Evolutionary conservation across 768 basidiomycete species (phyloP).

Genomic region (Cantharellus anzutake): DNA sequence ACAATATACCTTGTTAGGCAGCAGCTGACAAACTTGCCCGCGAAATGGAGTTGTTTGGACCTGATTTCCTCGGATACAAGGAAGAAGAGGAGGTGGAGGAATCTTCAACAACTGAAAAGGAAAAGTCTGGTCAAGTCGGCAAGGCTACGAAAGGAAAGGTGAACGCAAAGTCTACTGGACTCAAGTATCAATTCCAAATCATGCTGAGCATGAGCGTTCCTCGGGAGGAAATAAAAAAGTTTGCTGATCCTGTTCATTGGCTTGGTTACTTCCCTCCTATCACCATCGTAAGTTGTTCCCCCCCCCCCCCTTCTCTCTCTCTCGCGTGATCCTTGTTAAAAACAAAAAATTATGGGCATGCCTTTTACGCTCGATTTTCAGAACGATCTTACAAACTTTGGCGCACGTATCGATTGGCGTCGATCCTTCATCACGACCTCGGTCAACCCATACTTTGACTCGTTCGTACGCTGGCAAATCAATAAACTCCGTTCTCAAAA

Average conservation of each 20-base stretch:
- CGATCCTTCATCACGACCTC: constrained; percentile 87
- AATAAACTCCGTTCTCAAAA: constrained; percentile 74
- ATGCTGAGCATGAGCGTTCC: constrained; percentile 89
- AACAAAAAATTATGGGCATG: too few species aligned
- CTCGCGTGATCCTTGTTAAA: neutral
- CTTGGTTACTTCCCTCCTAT: constrained; percentile 90
- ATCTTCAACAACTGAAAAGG: constrained; percentile 15
- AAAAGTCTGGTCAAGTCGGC: constrained; percentile 20
- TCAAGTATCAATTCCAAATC: constrained; percentile 97
- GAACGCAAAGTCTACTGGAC: constrained; percentile 78
- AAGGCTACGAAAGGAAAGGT: constrained; percentile 96
- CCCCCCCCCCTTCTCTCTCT: neutral
- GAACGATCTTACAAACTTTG: constrained; percentile 66
- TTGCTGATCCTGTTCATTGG: constrained; percentile 92
- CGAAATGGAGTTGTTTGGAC: constrained; percentile 91
- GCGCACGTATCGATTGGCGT: constrained; percentile 96
- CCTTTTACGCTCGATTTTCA: constrained; percentile 10
- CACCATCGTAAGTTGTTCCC: constrained; percentile 39
- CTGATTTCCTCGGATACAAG: constrained; percentile 60
- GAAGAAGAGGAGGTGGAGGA: constrained; percentile 27
- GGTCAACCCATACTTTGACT: constrained; percentile 91
- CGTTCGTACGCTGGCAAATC: constrained; percentile 95
- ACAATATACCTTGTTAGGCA: constrained; percentile 31
- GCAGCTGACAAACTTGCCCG: constrained; percentile 95
- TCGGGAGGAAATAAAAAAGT: constrained; percentile 78